Evolutionary conservation across 208 protist genomes (phyloP).

Genomic region (Wallacemonas collosoma): DNA sequence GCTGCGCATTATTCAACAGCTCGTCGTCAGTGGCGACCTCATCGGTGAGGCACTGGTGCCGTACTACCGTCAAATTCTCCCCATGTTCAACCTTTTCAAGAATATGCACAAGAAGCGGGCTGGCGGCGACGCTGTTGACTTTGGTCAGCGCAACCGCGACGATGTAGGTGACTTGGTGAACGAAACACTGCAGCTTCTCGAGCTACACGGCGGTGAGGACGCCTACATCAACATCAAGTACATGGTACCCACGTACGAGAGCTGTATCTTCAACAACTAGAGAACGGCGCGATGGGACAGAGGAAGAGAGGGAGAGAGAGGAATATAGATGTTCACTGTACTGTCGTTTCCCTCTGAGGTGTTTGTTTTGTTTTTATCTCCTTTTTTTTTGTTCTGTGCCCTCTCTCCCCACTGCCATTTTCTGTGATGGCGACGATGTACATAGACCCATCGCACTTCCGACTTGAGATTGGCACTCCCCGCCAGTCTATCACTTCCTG

Average conservation of each 20-base stretch:
- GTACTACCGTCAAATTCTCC: conserved; percentile 99
- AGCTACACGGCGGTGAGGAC: conserved; percentile 93
- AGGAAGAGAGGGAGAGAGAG: too few relatives aligned
- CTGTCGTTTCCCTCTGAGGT: too few relatives aligned
- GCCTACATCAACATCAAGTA: conserved; percentile 97
- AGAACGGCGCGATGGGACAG: neutral
- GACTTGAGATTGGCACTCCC: too few relatives aligned
- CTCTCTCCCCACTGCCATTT: too few relatives aligned
- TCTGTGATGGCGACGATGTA: too few relatives aligned
- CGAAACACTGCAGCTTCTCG: conserved; percentile 96
- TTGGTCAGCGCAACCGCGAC: conserved; percentile 95
- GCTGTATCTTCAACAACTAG: conserved; percentile 82
- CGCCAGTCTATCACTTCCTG: too few relatives aligned
- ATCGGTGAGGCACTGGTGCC: conserved; percentile 99
- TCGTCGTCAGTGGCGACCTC: conserved; percentile 95
- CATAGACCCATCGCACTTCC: too few relatives aligned
- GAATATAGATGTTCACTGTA: too few relatives aligned
- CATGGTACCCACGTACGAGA: conserved; percentile 96
- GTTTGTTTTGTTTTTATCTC: too few relatives aligned
- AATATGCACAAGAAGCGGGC: conserved; percentile 90
- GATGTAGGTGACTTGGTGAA: conserved; percentile 98
- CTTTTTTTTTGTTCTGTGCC: too few relatives aligned
- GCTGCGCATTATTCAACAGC: conserved; percentile 97
- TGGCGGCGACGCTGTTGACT: conserved; percentile 96
- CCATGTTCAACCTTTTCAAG: conserved; percentile 99